Evolutionary conservation across 805 yeast species (phyloP).

Genomic region (Teunomyces aglyptinius): DNA sequence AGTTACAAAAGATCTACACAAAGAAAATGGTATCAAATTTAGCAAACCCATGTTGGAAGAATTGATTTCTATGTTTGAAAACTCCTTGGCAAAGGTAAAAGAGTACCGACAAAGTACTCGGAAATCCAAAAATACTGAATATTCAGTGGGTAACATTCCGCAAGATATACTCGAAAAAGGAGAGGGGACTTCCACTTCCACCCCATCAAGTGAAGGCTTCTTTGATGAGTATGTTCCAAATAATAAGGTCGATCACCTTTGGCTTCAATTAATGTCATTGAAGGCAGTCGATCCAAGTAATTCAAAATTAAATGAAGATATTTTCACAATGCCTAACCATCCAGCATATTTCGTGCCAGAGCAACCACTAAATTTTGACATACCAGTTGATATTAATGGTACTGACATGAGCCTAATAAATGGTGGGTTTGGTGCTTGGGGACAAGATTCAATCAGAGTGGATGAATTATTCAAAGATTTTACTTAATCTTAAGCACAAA

Average conservation of each 20-base stretch:
- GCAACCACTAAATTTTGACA: background rate
- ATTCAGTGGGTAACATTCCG: too few species aligned
- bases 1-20: background rate
- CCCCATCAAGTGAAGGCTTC: background rate
- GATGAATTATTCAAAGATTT: conserved; percentile 11
- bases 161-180: background rate
- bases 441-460: conserved; percentile 1
- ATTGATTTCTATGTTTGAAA: conserved; percentile 20
- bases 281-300: background rate
- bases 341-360: background rate
- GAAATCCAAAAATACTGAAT: background rate
- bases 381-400: background rate
- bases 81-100: conserved; percentile 15
- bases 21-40: conserved; percentile 10
- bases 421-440: background rate
- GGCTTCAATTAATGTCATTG: conserved; percentile 12
- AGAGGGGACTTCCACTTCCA: background rate
- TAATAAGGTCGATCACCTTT: conserved; percentile 10
- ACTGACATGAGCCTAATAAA: background rate
- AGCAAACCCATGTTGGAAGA: conserved; percentile 20
- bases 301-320: background rate
- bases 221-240: conserved; percentile 4
- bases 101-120: background rate
- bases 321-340: background rate
- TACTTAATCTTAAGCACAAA: background rate